Percentiles rank a stretch among this genome's conserved stretches.
Conservation (phyloP, 1,139 yeast species). For the Entelexis sorbosivorans region DNA sequence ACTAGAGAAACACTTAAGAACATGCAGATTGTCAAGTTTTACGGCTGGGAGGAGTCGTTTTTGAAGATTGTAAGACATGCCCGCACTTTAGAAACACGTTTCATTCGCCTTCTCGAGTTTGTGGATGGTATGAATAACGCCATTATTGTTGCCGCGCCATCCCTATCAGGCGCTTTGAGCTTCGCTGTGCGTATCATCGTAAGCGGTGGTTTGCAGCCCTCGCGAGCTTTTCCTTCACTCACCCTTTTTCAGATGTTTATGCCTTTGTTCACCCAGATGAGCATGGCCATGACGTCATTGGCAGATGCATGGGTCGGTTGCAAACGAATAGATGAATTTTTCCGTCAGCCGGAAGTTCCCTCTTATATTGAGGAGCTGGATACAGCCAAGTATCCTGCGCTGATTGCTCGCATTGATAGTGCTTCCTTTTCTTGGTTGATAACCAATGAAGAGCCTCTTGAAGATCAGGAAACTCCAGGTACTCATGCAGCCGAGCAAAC, state of each 20-base stretch:
- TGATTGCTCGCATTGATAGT: conserved; percentile 4
- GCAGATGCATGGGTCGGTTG: conserved; percentile 58
- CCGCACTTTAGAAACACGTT: conserved; percentile 4
- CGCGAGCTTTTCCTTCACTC: conserved; percentile 64
- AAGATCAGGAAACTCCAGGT: background rate
- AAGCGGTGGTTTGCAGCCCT: conserved; percentile 42
- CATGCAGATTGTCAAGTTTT: conserved; percentile 57
- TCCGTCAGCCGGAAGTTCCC: conserved; percentile 36
- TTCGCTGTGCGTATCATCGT: conserved; percentile 58
- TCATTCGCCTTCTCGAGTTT: conserved; percentile 28
- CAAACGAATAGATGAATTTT: conserved; percentile 45
- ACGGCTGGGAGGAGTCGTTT: conserved; percentile 64
- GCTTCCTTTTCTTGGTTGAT: conserved; percentile 13
- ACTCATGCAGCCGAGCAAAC: background rate
- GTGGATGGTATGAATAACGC: conserved; percentile 46
- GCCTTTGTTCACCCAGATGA: conserved; percentile 54
- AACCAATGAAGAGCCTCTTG: background rate
- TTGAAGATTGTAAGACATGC: conserved; percentile 31
- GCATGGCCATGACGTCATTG: conserved; percentile 45
- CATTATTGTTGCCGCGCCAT: conserved; percentile 51
- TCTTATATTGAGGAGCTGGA: conserved; percentile 25
- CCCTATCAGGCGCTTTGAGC: conserved; percentile 58
- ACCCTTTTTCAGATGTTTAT: conserved; percentile 62
- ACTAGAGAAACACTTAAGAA: conserved; percentile 56
- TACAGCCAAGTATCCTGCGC: background rate